Evolutionary conservation across 192 early-diverging fungal species (phyloP).

Genomic region (Phycomyces blakesleeanus): DNA sequence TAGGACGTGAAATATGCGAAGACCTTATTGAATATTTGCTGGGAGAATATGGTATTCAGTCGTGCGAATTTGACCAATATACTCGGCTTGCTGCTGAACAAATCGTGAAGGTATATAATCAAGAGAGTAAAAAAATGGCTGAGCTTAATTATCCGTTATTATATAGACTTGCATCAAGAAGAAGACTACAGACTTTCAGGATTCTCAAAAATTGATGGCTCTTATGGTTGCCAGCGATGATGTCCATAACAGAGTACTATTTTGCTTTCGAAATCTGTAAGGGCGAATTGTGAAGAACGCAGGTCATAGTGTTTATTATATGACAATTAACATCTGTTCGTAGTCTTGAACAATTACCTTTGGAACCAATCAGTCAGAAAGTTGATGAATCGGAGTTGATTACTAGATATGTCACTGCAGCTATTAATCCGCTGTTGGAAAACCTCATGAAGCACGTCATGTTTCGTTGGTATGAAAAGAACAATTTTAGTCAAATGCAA

Average conservation of each 20-base stretch:
- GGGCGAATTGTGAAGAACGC: constrained; percentile 16
- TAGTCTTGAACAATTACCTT: constrained; percentile 17
- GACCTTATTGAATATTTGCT: constrained; percentile 20
- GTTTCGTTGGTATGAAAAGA: constrained; percentile 23
- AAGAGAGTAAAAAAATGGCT: constrained; percentile 18
- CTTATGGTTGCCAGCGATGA: constrained; percentile 18
- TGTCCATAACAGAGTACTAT: constrained; percentile 16
- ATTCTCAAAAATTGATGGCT: constrained; percentile 16
- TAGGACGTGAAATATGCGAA: constrained; percentile 17
- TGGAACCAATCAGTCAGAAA: constrained; percentile 19
- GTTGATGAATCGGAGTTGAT: constrained; percentile 18
- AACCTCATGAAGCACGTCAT: constrained; percentile 18
- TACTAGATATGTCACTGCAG: constrained; percentile 16
- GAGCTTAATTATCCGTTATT: constrained; percentile 16
- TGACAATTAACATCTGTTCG: constrained; percentile 15
- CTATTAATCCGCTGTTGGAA: constrained; percentile 17
- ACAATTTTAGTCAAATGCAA: constrained; percentile 12
- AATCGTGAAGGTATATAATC: constrained; percentile 16
- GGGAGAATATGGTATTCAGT: constrained; percentile 15
- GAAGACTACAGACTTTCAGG: constrained; percentile 10
- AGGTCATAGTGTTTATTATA: constrained; percentile 17
- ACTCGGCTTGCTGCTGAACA: constrained; percentile 15
- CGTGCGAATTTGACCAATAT: constrained; percentile 20
- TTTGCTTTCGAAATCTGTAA: constrained; percentile 21
- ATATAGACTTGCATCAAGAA: constrained; percentile 18